A percentile compares a stretch with the other conserved stretches of the same genome.
Evolutionary conservation across 2,329 filamentous ascomycete genomes (phyloP).

Genomic region (Delphinella strobiligena): DNA sequence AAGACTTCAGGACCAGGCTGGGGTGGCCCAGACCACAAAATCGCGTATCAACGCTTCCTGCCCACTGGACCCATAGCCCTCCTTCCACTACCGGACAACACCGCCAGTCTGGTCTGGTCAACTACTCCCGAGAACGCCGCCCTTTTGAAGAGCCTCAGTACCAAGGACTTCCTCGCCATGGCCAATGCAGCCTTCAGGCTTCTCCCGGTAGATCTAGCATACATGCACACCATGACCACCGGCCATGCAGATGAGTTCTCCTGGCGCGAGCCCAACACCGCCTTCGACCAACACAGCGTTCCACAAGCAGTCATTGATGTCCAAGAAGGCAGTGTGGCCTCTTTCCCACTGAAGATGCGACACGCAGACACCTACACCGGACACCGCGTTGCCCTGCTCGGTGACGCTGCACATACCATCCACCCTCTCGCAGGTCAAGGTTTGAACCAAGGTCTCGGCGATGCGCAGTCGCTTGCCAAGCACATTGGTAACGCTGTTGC

Average conservation of each 20-base stretch:
- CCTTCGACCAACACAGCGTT: constrained; percentile 25
- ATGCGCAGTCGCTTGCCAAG: constrained; percentile 66
- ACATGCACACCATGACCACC: constrained; percentile 54
- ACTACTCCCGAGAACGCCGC: constrained; percentile 72
- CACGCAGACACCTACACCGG: constrained; percentile 91
- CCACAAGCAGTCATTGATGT: constrained; percentile 59
- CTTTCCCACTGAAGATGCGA: constrained; percentile 80
- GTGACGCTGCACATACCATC: constrained; percentile 89
- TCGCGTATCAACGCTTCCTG: constrained; percentile 89
- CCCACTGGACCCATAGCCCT: constrained; percentile 86
- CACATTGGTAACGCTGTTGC: constrained; percentile 65
- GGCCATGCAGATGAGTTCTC: constrained; percentile 57
- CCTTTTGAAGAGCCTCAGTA: constrained; percentile 61
- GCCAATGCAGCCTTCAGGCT: constrained; percentile 92
- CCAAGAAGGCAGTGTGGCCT: constrained; percentile 69
- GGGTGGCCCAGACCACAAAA: constrained; percentile 28
- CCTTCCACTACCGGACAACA: constrained; percentile 73
- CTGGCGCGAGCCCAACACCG: constrained; percentile 73
- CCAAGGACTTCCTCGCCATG: constrained; percentile 67
- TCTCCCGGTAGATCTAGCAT: constrained; percentile 64
- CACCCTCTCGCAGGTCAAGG: constrained; percentile 93
- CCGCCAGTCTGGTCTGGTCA: constrained; percentile 86
- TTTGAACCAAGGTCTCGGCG: constrained; percentile 82
- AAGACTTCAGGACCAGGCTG: constrained; percentile 47
- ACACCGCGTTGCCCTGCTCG: constrained; percentile 81